Evolutionary conservation across 805 yeast genomes (phyloP), one percentile per base, ranked within the genome.

Genomic region (Spathaspora sp.): DNA sequence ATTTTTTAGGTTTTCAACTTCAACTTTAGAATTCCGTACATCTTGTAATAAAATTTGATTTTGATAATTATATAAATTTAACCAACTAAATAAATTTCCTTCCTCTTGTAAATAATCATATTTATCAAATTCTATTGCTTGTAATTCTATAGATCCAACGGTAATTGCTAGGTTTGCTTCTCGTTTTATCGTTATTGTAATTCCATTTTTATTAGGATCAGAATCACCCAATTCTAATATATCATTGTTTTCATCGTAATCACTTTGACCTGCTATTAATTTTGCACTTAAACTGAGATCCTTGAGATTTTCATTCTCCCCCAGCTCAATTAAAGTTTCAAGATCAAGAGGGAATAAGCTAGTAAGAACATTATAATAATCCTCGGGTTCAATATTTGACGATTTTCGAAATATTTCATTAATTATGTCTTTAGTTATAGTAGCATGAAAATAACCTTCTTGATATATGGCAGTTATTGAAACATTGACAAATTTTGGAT

Each of bases 61-160:
- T 29, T 58, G 60, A 9, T 17, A 29, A 31, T 55, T 53, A 18
- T 60, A 49, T n/a, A 60, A 47, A 10, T 57, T 60, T 3, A 67
- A 44, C 70, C 72, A 68, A 38, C 60, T 60, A 54, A 68, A 63
- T 29, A 68, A 50, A 53, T 60, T 57, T 5, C 52, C 49, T 43
- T 58, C 65, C 8, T 52, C 53, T 18, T 48, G 53, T 16, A 53
- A 46, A 16, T 32, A 50, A n/a, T 55, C 55, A 17, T 47, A 52
- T 16, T 55, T 54, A 12, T 52, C 57, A 8, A 60, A 56, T 39
- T 65, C 64, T 11, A 60, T 53, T 12, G 60, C 57, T 4, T 51
- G 46, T 16, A 67, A 49, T 14, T 45, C 48, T n/a, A 68, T 49
- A 3, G 62, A 52, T 1, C 70, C 73, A 10, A 62, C 55, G 0